A percentile compares a stretch with the other conserved stretches of the same genome.
phyloP scores from a whole-genome alignment of 2,329 filamentous ascomycete species.

The Ceratocystiopsis sp. region DNA sequence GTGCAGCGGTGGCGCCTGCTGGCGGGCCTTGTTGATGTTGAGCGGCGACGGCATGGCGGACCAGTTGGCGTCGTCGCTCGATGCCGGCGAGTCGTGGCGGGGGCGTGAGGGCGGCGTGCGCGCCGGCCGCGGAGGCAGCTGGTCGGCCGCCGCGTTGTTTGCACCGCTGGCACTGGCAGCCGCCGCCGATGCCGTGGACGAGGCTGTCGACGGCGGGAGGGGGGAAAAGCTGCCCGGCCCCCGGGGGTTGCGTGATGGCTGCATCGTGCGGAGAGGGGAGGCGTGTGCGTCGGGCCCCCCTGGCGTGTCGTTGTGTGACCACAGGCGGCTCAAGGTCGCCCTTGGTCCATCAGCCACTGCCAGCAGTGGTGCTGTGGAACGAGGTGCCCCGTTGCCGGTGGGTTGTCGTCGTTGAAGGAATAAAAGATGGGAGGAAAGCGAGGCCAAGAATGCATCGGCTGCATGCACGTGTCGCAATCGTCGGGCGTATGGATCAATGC shows the following conservation, averaged over 20 bases:
- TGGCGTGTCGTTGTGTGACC: no score
- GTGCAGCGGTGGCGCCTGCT: not conserved
- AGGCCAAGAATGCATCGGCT: no score
- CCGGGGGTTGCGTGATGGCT: conserved; percentile 27
- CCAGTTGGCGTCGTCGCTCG: conserved; percentile 23
- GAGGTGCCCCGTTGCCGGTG: no score
- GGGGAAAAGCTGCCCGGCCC: conserved; percentile 41
- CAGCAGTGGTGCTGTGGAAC: no score
- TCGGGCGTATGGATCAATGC: no score
- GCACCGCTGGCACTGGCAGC: not conserved
- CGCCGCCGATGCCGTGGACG: not conserved
- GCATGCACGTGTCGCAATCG: no score
- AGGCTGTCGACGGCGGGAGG: conserved; percentile 18
- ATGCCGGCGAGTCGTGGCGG: conserved; percentile 27
- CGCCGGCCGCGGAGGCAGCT: conserved; percentile 13
- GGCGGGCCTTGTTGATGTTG: conserved; percentile 26
- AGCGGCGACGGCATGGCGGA: conserved; percentile 16
- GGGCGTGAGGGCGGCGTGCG: conserved; percentile 15
- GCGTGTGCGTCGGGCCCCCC: no score
- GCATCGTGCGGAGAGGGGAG: conserved; percentile 21
- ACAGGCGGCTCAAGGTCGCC: no score
- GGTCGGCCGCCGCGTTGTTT: conserved; percentile 10
- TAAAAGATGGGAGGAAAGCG: no score
- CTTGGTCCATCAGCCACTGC: no score
- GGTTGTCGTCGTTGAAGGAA: no score